These are phyloP conservation scores for Cryptococcus maquisensis DNA, from an alignment of 1,284 basidiomycete species.

Conservation along the genomic window DNA sequence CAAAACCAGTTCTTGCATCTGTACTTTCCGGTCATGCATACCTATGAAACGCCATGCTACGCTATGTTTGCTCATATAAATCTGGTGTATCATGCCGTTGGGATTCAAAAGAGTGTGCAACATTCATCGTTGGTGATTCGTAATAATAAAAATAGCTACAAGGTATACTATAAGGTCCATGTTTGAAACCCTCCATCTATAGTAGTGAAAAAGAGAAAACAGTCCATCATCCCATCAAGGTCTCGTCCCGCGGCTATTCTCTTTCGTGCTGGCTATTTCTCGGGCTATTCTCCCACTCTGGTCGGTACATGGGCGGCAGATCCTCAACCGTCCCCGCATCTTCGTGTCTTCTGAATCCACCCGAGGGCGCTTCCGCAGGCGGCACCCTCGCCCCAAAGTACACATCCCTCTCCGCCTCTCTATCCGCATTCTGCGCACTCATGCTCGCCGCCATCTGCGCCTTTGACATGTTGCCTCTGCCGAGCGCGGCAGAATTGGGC, in stretches of 20 bases:
- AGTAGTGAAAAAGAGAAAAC: background rate
- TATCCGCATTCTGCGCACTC: constrained; percentile 16
- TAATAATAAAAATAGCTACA: constrained; percentile 1
- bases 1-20: background rate
- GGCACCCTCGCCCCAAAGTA: constrained; percentile 12
- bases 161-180: background rate
- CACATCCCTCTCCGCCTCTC: background rate
- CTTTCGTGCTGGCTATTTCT: background rate
- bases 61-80: background rate
- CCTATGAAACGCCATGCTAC: background rate
- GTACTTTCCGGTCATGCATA: constrained; percentile 7
- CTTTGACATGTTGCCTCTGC: constrained; percentile 51
- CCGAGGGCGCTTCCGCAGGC: constrained; percentile 22
- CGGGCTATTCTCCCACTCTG: constrained; percentile 27
- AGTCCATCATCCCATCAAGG: background rate
- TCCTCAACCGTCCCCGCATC: constrained; percentile 42
- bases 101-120: background rate
- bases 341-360: constrained; percentile 37
- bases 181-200: background rate
- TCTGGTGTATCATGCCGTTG: background rate
- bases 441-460: constrained; percentile 28
- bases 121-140: background rate
- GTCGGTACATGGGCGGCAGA: constrained; percentile 39
- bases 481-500: constrained; percentile 68
- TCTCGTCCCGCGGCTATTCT: background rate